phyloP scores from a whole-genome alignment of 805 yeast species.

The Cyberlindnera euphorbiae region DNA sequence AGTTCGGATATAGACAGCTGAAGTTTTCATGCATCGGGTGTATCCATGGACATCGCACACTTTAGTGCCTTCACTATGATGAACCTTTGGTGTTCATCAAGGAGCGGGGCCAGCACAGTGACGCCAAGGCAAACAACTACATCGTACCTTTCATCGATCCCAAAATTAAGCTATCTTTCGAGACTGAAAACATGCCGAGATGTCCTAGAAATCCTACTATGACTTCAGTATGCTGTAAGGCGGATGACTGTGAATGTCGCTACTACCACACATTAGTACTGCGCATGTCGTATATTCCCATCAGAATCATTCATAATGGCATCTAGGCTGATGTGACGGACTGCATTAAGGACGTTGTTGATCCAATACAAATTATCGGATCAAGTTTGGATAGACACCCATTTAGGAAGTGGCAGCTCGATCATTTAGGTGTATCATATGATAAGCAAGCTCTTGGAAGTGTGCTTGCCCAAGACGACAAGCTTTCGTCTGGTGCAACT shows the following conservation, averaged over 20 bases:
- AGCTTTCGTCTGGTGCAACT: neutral
- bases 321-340: neutral
- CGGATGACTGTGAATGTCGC: too few relatives aligned
- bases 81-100: constrained; percentile 2
- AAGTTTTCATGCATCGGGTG: constrained; percentile 5
- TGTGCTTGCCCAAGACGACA: neutral
- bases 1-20: neutral
- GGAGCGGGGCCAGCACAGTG: constrained; percentile 7
- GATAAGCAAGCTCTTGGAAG: neutral
- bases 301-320: constrained; percentile 1
- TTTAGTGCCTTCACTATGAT: constrained; percentile 1
- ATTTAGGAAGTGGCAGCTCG: constrained; percentile 1
- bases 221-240: neutral
- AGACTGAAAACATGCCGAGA: neutral
- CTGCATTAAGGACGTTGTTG: neutral
- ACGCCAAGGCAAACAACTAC: constrained; percentile 1
- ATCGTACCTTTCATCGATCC: constrained; percentile 5
- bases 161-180: neutral
- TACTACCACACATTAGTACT: neutral
- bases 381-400: constrained; percentile 3
- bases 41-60: constrained; percentile 5
- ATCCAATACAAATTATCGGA: neutral
- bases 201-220: neutral
- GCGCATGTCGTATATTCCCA: neutral
- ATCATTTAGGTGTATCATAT: neutral